A percentile compares a stretch with the other conserved stretches of the same genome.
phyloP scores from a whole-genome alignment of 2,329 filamentous ascomycete genomes.

The Calonectria naviculata region DNA sequence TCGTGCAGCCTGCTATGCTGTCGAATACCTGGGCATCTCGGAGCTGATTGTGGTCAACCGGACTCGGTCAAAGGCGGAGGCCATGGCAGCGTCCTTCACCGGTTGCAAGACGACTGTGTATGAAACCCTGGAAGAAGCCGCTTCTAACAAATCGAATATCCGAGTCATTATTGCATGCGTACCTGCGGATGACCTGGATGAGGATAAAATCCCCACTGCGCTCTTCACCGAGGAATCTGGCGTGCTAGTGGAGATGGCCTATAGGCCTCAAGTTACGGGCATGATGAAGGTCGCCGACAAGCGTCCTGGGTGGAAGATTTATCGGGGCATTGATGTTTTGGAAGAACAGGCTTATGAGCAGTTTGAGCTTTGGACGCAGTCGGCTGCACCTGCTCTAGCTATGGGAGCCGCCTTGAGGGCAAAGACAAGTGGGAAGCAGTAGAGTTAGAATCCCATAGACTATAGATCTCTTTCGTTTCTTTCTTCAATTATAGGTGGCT shows the following conservation, averaged over 20 bases:
- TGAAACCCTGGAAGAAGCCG: not conserved
- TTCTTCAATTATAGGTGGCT: too few species aligned
- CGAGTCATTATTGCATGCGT: constrained; percentile 17
- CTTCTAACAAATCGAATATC: not conserved
- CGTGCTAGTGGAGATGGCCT: constrained; percentile 23
- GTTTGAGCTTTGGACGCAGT: constrained; percentile 20
- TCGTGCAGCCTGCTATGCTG: constrained; percentile 20
- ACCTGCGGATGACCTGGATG: constrained; percentile 15
- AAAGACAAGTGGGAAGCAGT: not conserved
- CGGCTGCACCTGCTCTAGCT: not conserved
- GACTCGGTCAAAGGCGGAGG: constrained; percentile 12
- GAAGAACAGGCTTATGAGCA: constrained; percentile 26
- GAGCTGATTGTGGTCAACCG: constrained; percentile 21
- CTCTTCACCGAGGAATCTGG: constrained; percentile 6
- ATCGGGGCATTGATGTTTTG: constrained; percentile 18
- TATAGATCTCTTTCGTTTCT: not conserved
- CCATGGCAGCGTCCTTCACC: not conserved
- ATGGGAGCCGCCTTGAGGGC: constrained; percentile 19
- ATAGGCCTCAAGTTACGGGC: constrained; percentile 19
- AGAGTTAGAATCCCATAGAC: not conserved
- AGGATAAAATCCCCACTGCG: constrained; percentile 7
- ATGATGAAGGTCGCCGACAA: constrained; percentile 16
- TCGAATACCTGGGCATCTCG: constrained; percentile 11
- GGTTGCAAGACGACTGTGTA: not conserved
- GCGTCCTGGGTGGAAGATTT: constrained; percentile 8